A percentile compares a stretch with the other conserved stretches of the same genome.
phyloP scores from a whole-genome alignment of 257 asterid genomes.

The Ehretia macrophylla region DNA sequence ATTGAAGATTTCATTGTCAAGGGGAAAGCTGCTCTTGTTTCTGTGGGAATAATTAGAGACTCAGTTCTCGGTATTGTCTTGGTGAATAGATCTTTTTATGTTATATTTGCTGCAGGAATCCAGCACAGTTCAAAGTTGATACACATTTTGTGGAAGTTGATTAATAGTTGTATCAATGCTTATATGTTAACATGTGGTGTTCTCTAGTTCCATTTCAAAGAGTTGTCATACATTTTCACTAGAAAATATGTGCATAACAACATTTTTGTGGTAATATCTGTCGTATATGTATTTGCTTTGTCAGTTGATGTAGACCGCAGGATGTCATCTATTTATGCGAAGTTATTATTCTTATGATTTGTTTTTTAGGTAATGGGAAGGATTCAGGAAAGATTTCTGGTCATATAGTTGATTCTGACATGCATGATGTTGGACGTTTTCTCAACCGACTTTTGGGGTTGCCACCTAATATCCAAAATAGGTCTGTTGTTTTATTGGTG shows the following conservation, averaged over 20 bases:
- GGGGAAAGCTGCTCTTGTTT: conserved; percentile 85
- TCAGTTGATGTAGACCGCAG: too few relatives aligned
- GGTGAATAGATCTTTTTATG: conserved; percentile 10
- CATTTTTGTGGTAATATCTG: too few relatives aligned
- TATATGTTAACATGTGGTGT: too few relatives aligned
- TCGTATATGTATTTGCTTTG: too few relatives aligned
- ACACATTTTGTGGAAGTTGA: too few relatives aligned
- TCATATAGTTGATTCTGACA: conserved; percentile 85
- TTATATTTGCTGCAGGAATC: too few relatives aligned
- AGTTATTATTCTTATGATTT: background rate
- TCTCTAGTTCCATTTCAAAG: too few relatives aligned
- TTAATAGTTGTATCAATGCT: too few relatives aligned
- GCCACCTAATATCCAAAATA: conserved; percentile 88
- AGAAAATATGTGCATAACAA: too few relatives aligned
- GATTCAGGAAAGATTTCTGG: conserved; percentile 74
- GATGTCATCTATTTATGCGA: background rate
- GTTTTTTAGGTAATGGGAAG: conserved; percentile 62
- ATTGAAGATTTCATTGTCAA: conserved; percentile 61
- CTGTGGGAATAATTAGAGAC: conserved; percentile 91
- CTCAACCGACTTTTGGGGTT: conserved; percentile 94
- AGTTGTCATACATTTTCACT: too few relatives aligned
- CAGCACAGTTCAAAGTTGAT: too few relatives aligned
- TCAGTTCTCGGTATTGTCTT: conserved; percentile 55
- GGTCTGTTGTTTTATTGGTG: conserved; percentile 39
- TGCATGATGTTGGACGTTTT: conserved; percentile 96